Base-by-base conservation (phyloP, 495 filamentous ascomycete species). In the Penicillium cosmopolitanum region DNA sequence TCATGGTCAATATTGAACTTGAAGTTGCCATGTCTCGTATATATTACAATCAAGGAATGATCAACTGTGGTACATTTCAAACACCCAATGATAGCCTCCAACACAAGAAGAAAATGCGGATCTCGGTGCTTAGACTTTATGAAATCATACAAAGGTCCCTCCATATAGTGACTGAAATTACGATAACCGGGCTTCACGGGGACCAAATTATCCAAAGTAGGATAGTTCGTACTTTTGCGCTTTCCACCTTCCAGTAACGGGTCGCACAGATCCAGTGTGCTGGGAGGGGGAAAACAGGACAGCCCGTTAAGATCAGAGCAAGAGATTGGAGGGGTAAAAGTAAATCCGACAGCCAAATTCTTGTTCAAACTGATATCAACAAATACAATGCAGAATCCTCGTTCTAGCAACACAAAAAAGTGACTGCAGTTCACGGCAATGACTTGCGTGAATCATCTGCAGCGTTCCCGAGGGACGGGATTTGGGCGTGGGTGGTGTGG, bases 141-240 rank as follows among this genome's bases (percentile, higher is more conserved):
- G 36, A 40, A n/a, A 40, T 40, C 9, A 12, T 13, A 40, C 2
- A 12, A 15, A 40, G 2, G 15, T 12, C 15, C 12, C 35, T 38
- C 15, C 36, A 40, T 40, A 12, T 40, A 15, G 15, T 9, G 46
- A 21, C 23, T 28, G 23, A 12, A 13, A 10, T 31, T 12, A 36
- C 16, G 16, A 19, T 19, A 21, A 13, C 11, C 55, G 47, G 36
- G 48, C 16, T 44, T n/a, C 47, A 25, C 48, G 46, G 47, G 47
- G 54, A 47, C 47, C 38, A 36, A 21, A 19, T 13, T 50, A 18
- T 40, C 50, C 21, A 40, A 57, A 50, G 19, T 34, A 55, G 60
- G 16, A 63, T 58, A 63, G 50, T 62, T 53, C 54, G 59, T 62
- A 62, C 59, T 62, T 62, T 62, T 56, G 59, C 23, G 33, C 7